Base-by-base conservation (phyloP, 2,329 filamentous ascomycete species). In the Ascochyta pisi region DNA sequence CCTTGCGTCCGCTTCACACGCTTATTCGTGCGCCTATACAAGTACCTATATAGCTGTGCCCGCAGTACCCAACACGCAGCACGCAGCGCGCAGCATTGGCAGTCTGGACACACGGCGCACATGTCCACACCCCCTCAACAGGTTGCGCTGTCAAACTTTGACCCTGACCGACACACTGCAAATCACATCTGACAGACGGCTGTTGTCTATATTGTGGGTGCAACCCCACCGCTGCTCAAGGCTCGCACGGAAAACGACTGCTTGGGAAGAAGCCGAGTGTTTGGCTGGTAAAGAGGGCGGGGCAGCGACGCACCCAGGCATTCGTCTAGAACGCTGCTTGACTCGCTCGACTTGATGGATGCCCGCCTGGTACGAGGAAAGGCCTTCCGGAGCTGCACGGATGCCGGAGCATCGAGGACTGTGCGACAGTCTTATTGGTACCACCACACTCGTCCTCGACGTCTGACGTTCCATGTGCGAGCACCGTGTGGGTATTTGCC, bases 281-380 rank as follows among this genome's bases (percentile, higher is more conserved):
- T 48, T 50, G 56, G 52, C 61, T 57, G 50, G 34, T 37, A 39
- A 52, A 53, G 49, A 51, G 42, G 34, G 60, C 50, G 60, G 60
- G 59, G 56, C 51, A 44, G 35, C 47, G 27, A 60, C 39, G 48
- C 48, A 54, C 48, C 46, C 50, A 57, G 46, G 31, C 46, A 47
- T 49, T 48, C 54, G 52, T 67, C 65, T 62, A 67, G 65, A 68
- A 64, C 58, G 45, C 48, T 55, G 54, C 48, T 57, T 67, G 65
- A 67, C 64, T 68, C 65, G 64, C 48, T 53, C 40, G 46, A 44
- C 50, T 59, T 59, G 42, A 50, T 50, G 52, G 46, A 41, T 44
- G 44, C 46, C 54, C 54, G 53, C 60, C 54, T 63, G 61, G 60
- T 62, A 61, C 57, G 54, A 53, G 64, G 50, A 55, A 34, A 40